Evolutionary conservation across 2,329 filamentous ascomycete species (phyloP), one percentile per base, ranked within the genome.

Genomic region (Cryphonectria nitschkei): DNA sequence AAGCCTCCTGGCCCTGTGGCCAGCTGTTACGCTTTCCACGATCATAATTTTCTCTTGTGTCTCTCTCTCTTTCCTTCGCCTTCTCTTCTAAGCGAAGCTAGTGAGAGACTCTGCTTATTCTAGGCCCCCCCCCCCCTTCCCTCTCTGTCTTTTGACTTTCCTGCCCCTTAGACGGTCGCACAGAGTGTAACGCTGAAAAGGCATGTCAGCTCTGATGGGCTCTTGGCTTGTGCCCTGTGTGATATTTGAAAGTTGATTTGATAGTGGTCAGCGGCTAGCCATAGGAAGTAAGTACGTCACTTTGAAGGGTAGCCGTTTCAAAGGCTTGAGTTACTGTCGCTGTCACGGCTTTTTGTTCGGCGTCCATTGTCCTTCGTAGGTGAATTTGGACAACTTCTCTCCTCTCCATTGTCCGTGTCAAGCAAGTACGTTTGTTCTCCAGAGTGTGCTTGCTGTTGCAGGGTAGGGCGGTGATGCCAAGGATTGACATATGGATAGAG

Each of bases 161-260:
- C 37, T 9, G 8, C 37, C 9, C 19, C 41, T 56, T 61, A 50
- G 43, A 56, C 43, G 52, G 52, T 34, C 39, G 54, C 29, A 67
- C 65, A 22, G 34, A 14, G 65, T 61, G 65, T 60, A 50, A 50
- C 54, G 32, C 39, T 61, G 39, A 26, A 50, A 46, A 67, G 29
- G 65, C 54, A 67, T 61, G 65, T 61, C 52, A 67, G 65, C 60
- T 29, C 43, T 34, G 19, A 46, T 50, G 41, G 29, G 26, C 46
- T 3, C 7, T n/a, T n/a, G 22, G 22, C 46, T 7, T n/a, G 46
- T 50, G 26, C 11, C 26, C 54, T 29, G 26, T 19, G 14, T 32
- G 26, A 19, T 58, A 22, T 16, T 19, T 14, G 26, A 32, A 29
- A 58, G 8, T 13, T 34, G 29, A 32, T 32, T 46, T 8, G 22